phyloP scores from a whole-genome alignment of 2,329 filamentous ascomycete species.

The Grosmannia penicillata region DNA sequence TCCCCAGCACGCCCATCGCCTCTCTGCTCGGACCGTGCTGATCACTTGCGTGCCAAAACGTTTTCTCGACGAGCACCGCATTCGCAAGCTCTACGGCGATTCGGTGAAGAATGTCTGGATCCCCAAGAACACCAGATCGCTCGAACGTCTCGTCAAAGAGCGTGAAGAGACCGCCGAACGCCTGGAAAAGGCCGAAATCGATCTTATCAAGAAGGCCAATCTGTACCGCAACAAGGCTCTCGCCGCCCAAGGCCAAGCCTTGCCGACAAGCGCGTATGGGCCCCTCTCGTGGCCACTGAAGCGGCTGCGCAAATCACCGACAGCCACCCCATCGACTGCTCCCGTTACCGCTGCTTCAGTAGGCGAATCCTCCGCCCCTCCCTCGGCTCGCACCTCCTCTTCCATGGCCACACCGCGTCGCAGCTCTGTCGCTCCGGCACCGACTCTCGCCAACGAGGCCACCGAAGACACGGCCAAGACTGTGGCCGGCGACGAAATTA shows the following conservation, averaged over 20 bases:
- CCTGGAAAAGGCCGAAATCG: conserved; percentile 70
- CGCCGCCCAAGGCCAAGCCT: conserved; percentile 4
- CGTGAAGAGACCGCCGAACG: conserved; percentile 62
- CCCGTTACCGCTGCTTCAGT: not conserved
- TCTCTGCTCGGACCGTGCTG: conserved; percentile 86
- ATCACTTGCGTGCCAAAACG: conserved; percentile 72
- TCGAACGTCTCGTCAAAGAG: conserved; percentile 66
- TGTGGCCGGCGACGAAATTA: not conserved
- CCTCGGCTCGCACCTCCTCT: not conserved
- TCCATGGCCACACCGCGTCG: not conserved
- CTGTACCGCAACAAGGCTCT: conserved; percentile 37
- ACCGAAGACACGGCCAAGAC: not conserved
- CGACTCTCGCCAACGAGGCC: not conserved
- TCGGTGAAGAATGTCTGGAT: conserved; percentile 78
- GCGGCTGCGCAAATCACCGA: not conserved
- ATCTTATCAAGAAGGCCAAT: conserved; percentile 63
- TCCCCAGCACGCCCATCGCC: conserved; percentile 64
- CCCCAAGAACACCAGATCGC: conserved; percentile 52
- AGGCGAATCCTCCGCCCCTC: not conserved
- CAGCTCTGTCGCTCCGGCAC: not conserved
- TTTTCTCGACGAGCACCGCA: conserved; percentile 58
- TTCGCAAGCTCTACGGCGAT: conserved; percentile 63
- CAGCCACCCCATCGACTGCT: not conserved
- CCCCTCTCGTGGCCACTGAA: not conserved
- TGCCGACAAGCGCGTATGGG: not conserved